phyloP scores from a whole-genome alignment of 208 protist species.

The Trypanosoma lewisi region DNA sequence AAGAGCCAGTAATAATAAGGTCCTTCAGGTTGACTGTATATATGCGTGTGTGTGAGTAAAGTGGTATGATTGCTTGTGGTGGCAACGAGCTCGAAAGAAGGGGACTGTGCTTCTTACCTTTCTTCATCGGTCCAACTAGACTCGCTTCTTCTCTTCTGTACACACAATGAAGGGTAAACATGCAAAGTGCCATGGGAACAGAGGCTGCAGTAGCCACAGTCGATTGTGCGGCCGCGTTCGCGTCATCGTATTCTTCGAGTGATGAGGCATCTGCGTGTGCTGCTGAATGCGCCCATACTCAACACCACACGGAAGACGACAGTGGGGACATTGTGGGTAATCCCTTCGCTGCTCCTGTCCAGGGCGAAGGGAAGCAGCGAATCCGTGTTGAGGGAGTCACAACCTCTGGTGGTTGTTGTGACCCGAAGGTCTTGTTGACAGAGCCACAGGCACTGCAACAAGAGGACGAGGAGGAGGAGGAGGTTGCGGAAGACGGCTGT shows the following conservation, averaged over 20 bases:
- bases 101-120: not conserved
- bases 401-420: not conserved
- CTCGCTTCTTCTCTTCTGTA: not conserved
- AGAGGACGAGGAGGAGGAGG: slow-evolving; percentile 18
- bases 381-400: not conserved
- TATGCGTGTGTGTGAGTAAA: no score
- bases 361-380: not conserved
- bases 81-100: not conserved
- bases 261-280: not conserved
- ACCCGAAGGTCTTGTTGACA: not conserved
- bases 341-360: not conserved
- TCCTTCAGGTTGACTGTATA: no score
- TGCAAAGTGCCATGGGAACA: not conserved
- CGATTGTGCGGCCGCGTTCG: not conserved
- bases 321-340: not conserved
- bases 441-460: not conserved
- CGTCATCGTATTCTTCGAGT: not conserved
- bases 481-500: slow-evolving; percentile 13
- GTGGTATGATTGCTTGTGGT: not conserved
- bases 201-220: not conserved
- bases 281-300: not conserved
- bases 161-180: not conserved
- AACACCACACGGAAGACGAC: not conserved
- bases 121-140: not conserved
- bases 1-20: no score